phyloP scores from a whole-genome alignment of 2,329 filamentous ascomycete species.

The Neofusicoccum sp. region DNA sequence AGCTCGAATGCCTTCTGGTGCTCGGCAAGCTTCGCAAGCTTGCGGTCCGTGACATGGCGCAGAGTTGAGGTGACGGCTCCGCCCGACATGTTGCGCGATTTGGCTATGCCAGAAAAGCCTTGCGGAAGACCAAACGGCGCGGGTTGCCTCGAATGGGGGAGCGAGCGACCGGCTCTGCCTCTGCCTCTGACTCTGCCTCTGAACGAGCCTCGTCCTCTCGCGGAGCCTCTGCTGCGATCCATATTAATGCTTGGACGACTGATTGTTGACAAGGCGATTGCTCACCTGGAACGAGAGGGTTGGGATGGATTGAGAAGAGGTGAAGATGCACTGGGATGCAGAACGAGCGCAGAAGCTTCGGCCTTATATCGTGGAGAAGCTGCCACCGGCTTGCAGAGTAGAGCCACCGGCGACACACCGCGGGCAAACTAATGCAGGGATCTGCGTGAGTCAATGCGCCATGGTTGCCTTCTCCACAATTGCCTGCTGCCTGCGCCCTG shows the following conservation, averaged over 20 bases:
- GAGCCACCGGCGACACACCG: neutral
- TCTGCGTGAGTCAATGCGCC: neutral
- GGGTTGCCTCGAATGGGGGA: too few relatives aligned
- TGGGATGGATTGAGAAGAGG: neutral
- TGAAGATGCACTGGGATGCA: neutral
- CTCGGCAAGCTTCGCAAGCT: conserved; percentile 26
- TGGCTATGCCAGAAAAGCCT: neutral
- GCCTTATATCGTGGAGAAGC: neutral
- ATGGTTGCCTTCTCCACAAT: neutral
- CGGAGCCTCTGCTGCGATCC: neutral
- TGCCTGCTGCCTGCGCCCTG: neutral
- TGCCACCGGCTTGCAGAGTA: neutral
- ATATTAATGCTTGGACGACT: neutral
- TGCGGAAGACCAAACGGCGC: too few relatives aligned
- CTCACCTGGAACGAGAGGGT: neutral
- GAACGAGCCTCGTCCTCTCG: neutral
- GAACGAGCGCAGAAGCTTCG: neutral
- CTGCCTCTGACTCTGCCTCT: neutral
- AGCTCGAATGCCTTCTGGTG: conserved; percentile 25
- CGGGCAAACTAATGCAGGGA: neutral
- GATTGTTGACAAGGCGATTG: neutral
- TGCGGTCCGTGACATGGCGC: conserved; percentile 29
- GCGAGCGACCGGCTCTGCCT: neutral
- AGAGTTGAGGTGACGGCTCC: conserved; percentile 25
- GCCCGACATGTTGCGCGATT: conserved; percentile 20